Percentiles rank a stretch among this genome's conserved stretches.
These are phyloP conservation scores for Pseudogymnoascus sp. DNA, from an alignment of 2,329 filamentous ascomycete genomes.

Conservation along the genomic window DNA sequence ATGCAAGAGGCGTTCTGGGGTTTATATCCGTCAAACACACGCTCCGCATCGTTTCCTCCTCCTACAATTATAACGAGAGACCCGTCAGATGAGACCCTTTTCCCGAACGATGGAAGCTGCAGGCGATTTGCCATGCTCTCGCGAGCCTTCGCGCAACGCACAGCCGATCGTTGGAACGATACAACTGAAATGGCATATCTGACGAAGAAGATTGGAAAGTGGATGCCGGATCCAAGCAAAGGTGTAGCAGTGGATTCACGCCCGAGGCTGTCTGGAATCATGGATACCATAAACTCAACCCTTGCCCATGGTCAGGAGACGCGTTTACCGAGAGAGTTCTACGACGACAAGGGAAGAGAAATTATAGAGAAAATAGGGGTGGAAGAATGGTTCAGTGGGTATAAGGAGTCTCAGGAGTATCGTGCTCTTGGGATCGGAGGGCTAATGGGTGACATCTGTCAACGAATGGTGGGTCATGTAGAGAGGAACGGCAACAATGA, in stretches of 20 bases:
- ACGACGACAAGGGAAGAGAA: conserved; percentile 61
- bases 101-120: conserved; percentile 70
- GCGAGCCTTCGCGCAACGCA: conserved; percentile 61
- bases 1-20: conserved; percentile 68
- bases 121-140: conserved; percentile 62
- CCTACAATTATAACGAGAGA: conserved; percentile 59
- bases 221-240: conserved; percentile 66
- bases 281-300: conserved; percentile 90
- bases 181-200: conserved; percentile 78
- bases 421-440: conserved; percentile 80
- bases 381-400: conserved; percentile 91
- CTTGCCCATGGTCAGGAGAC: conserved; percentile 76
- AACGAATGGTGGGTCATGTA: conserved; percentile 62
- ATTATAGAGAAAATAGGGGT: conserved; percentile 67
- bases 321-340: conserved; percentile 75
- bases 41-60: conserved; percentile 45
- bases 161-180: conserved; percentile 66
- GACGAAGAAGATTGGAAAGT: conserved; percentile 68
- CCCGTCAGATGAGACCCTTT: conserved; percentile 66
- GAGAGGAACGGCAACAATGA: conserved; percentile 47
- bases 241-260: conserved; percentile 74
- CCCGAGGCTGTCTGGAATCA: conserved; percentile 78
- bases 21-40: conserved; percentile 55
- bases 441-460: conserved; percentile 74
- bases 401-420: conserved; percentile 77